Conservation (phyloP, 2,329 filamentous ascomycete species). For the Hypoxylon sp. region DNA sequence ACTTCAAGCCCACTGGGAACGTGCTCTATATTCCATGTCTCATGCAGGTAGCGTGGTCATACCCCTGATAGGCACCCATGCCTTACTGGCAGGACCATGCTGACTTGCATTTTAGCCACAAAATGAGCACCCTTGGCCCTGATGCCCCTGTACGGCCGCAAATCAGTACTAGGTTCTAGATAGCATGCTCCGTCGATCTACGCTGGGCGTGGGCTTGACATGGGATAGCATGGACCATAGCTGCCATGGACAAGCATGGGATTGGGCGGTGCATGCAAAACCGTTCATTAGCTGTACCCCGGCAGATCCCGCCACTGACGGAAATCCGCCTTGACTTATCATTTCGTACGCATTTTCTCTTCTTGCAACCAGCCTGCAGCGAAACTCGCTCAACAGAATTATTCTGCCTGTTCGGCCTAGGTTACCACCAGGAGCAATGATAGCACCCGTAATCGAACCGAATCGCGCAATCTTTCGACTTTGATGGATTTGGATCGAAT, state of each 20-base stretch:
- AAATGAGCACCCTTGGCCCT: constrained; percentile 27
- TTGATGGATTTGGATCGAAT: constrained; percentile 47
- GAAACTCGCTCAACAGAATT: constrained; percentile 25
- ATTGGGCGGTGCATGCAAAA: constrained; percentile 39
- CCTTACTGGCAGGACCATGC: constrained; percentile 36
- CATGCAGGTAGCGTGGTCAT: constrained; percentile 41
- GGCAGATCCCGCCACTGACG: constrained; percentile 45
- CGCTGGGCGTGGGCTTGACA: constrained; percentile 37
- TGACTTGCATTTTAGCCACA: constrained; percentile 50
- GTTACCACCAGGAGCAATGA: constrained; percentile 29
- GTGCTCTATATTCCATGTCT: constrained; percentile 28
- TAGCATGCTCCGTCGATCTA: constrained; percentile 44
- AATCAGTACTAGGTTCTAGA: constrained; percentile 38
- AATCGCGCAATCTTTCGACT: constrained; percentile 26
- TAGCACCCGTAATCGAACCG: constrained; percentile 19
- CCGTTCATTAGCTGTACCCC: constrained; percentile 41
- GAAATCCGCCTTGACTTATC: constrained; percentile 41
- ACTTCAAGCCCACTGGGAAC: constrained; percentile 22
- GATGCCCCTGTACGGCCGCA: constrained; percentile 32
- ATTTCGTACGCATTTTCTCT: constrained; percentile 33
- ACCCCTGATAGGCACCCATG: constrained; percentile 38
- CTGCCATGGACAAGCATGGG: constrained; percentile 34
- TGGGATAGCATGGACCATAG: constrained; percentile 25
- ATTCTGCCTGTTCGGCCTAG: constrained; percentile 24
- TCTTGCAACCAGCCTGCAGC: constrained; percentile 23